Evolutionary conservation across 768 basidiomycete species (phyloP).

Genomic region (Crassisporium funariophilum): DNA sequence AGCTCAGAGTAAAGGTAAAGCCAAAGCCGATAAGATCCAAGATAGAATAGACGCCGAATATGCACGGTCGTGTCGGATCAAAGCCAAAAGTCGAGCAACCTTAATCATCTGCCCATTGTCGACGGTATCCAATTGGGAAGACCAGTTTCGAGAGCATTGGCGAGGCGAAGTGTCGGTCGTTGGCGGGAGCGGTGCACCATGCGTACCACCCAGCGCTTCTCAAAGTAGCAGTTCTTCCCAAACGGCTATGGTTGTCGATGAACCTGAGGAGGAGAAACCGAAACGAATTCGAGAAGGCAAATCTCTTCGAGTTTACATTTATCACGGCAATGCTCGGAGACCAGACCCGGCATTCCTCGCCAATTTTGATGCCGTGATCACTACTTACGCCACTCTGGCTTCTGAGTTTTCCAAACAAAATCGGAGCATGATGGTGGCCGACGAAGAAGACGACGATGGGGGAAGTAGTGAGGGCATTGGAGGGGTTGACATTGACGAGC

Average conservation of each 20-base stretch:
- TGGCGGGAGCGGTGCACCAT: slow-evolving; percentile 66
- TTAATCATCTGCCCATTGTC: slow-evolving; percentile 96
- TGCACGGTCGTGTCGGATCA: slow-evolving; percentile 72
- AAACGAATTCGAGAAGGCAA: slow-evolving; percentile 47
- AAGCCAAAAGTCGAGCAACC: slow-evolving; percentile 83
- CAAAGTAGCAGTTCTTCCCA: slow-evolving; percentile 37
- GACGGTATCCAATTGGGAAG: slow-evolving; percentile 98
- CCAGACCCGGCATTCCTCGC: slow-evolving; percentile 87
- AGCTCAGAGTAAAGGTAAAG: slow-evolving; percentile 55
- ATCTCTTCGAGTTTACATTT: slow-evolving; percentile 85
- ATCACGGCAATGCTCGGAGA: slow-evolving; percentile 89
- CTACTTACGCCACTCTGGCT: slow-evolving; percentile 94
- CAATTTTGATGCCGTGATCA: slow-evolving; percentile 96
- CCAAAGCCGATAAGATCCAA: slow-evolving; percentile 63
- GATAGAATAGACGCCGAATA: slow-evolving; percentile 76
- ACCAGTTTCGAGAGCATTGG: slow-evolving; percentile 98
- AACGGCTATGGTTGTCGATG: slow-evolving; percentile 31
- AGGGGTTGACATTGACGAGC: slow-evolving; percentile 65
- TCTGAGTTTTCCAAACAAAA: slow-evolving; percentile 93
- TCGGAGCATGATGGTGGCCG: slow-evolving; percentile 57
- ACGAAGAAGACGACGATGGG: slow-evolving; percentile 71
- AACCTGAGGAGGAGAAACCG: slow-evolving; percentile 31
- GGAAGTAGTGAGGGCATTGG: slow-evolving; percentile 67
- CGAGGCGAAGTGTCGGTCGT: slow-evolving; percentile 81
- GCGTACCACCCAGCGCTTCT: slow-evolving; percentile 35